A percentile compares a stretch with the other conserved stretches of the same genome.
Evolutionary conservation across 805 yeast genomes (phyloP).

Genomic region (Kuraishia borneana): DNA sequence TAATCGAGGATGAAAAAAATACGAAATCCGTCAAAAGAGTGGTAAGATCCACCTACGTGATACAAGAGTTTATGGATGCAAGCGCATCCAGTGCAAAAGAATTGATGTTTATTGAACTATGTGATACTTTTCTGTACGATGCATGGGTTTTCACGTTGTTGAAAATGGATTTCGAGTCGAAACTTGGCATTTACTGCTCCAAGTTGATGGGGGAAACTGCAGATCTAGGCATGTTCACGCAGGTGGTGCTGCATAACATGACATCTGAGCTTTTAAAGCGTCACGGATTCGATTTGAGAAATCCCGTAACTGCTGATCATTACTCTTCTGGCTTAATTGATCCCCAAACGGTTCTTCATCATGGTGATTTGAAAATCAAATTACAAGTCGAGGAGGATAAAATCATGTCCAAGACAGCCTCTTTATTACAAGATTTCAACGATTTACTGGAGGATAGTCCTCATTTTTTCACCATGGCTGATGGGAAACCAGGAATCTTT

Average conservation of each 20-base stretch:
- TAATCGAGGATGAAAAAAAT: constrained; percentile 35
- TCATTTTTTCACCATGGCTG: constrained; percentile 5
- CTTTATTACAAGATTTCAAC: too few species aligned
- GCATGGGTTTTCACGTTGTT: constrained; percentile 29
- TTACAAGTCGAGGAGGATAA: too few species aligned
- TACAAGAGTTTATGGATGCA: constrained; percentile 23
- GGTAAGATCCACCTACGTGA: constrained; percentile 23
- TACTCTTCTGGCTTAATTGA: neutral
- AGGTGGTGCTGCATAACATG: constrained; percentile 4
- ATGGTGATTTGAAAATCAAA: too few species aligned
- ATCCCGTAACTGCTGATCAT: constrained; percentile 16
- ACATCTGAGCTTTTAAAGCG: constrained; percentile 14
- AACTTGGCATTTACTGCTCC: constrained; percentile 1
- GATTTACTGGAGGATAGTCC: too few species aligned
- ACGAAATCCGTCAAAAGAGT: constrained; percentile 21
- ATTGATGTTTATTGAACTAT: constrained; percentile 22
- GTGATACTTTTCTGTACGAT: constrained; percentile 40
- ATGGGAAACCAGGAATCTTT: constrained; percentile 8
- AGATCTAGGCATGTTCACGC: constrained; percentile 8
- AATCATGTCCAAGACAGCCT: too few species aligned
- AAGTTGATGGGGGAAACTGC: constrained; percentile 6
- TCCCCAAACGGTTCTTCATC: neutral
- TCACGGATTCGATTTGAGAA: constrained; percentile 24
- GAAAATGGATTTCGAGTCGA: constrained; percentile 5
- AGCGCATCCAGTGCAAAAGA: constrained; percentile 21